Conservation (phyloP, 2,329 filamentous ascomycete species). For the Orbilia blumenaviensis region DNA sequence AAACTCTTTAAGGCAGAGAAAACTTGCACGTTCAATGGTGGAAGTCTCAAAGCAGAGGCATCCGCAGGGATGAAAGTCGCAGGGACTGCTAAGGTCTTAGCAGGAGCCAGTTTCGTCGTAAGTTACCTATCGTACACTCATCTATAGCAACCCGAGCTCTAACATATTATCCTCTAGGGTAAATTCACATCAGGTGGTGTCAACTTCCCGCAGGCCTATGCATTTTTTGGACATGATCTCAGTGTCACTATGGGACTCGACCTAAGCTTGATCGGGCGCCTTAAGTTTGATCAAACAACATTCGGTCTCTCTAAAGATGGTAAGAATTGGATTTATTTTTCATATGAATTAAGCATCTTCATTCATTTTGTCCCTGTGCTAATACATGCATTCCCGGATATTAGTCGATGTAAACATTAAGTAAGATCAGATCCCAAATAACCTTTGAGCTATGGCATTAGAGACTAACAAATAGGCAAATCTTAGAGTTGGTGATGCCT, state of each 20-base stretch:
- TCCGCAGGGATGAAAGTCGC: constrained; percentile 15
- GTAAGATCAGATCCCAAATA: constrained; percentile 12
- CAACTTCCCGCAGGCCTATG: constrained; percentile 36
- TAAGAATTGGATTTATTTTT: constrained; percentile 13
- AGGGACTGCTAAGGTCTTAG: constrained; percentile 32
- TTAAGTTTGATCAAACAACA: constrained; percentile 40
- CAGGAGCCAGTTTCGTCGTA: constrained; percentile 39
- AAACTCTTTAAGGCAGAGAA: constrained; percentile 34
- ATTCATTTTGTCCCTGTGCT: neutral
- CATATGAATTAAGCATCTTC: neutral
- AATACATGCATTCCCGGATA: constrained; percentile 11
- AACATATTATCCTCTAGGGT: constrained; percentile 23
- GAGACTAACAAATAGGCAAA: constrained; percentile 21
- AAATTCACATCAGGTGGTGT: constrained; percentile 37
- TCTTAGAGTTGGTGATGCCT: constrained; percentile 35
- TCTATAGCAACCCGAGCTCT: constrained; percentile 2
- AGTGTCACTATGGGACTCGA: constrained; percentile 20
- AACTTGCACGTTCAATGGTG: constrained; percentile 44
- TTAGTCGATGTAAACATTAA: constrained; percentile 34
- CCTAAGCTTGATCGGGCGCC: constrained; percentile 32
- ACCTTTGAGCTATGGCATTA: neutral
- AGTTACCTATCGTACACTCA: neutral
- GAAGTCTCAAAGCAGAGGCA: constrained; percentile 35
- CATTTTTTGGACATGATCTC: constrained; percentile 40
- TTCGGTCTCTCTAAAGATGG: constrained; percentile 35